Evolutionary conservation across 257 asterid species (phyloP).

Genomic region (Solanum clarkiae): DNA sequence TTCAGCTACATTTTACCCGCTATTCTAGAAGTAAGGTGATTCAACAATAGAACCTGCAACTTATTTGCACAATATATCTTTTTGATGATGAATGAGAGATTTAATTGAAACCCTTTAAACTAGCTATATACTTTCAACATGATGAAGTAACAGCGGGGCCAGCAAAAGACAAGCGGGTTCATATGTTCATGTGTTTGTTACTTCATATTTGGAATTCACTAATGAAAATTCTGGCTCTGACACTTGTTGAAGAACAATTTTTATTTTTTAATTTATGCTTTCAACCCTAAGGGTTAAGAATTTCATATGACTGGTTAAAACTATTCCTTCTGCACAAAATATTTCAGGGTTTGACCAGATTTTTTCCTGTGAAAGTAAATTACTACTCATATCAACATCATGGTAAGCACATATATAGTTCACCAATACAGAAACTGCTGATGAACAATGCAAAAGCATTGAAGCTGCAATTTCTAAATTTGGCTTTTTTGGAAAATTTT

Average conservation of each 20-base stretch:
- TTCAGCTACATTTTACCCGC: not conserved
- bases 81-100: not conserved
- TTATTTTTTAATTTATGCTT: not conserved
- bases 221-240: no score
- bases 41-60: not conserved
- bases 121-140: not conserved
- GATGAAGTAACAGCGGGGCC: not conserved
- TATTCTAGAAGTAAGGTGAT: not conserved
- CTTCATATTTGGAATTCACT: no score
- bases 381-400: not conserved
- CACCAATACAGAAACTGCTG: conserved; percentile 11
- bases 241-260: not conserved
- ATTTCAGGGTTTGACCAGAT: not conserved
- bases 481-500: conserved; percentile 4
- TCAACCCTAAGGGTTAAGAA: not conserved
- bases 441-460: conserved; percentile 16
- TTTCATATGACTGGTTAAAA: not conserved
- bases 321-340: not conserved
- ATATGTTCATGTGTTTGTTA: not conserved
- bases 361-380: not conserved
- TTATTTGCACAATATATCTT: not conserved
- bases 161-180: no score
- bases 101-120: not conserved
- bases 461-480: conserved; percentile 4
- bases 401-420: not conserved